A percentile compares a stretch with the other conserved stretches of the same genome.
These are phyloP conservation scores for Penicillium sp. DNA, from an alignment of 2,329 filamentous ascomycete species.

Conservation along the genomic window DNA sequence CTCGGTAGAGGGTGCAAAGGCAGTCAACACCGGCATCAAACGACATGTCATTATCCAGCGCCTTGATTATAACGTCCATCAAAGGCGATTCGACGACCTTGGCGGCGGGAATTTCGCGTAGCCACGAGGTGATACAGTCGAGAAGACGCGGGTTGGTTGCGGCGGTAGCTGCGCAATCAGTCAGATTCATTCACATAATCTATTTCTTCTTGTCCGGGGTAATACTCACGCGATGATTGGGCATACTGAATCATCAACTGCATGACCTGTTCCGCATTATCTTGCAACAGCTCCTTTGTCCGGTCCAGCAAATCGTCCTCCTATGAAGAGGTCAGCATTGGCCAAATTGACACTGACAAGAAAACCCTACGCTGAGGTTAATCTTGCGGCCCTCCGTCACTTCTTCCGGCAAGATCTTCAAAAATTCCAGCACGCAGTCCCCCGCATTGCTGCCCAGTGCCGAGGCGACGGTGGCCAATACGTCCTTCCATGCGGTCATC, in stretches of 20 bases:
- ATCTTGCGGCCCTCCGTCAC: constrained; percentile 99
- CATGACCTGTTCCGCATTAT: constrained; percentile 85
- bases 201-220: neutral
- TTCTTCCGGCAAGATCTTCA: constrained; percentile 95
- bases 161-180: constrained; percentile 57
- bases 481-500: constrained; percentile 93
- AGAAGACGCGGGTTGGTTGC: constrained; percentile 83
- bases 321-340: constrained; percentile 43
- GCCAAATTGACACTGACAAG: neutral
- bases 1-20: constrained; percentile 81
- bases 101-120: constrained; percentile 80
- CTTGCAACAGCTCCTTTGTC: constrained; percentile 81
- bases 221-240: constrained; percentile 70
- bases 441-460: constrained; percentile 66
- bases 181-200: constrained; percentile 18
- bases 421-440: constrained; percentile 87
- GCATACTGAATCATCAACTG: constrained; percentile 83
- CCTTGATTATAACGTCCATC: constrained; percentile 72
- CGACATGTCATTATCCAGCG: constrained; percentile 67
- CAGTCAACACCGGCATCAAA: constrained; percentile 89
- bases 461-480: constrained; percentile 73
- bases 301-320: constrained; percentile 88
- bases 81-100: constrained; percentile 82
- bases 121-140: constrained; percentile 94
- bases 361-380: constrained; percentile 89